A percentile compares a stretch with the other conserved stretches of the same genome.
Evolutionary conservation across 257 asterid genomes (phyloP).

Genomic region (Petunia secreta): DNA sequence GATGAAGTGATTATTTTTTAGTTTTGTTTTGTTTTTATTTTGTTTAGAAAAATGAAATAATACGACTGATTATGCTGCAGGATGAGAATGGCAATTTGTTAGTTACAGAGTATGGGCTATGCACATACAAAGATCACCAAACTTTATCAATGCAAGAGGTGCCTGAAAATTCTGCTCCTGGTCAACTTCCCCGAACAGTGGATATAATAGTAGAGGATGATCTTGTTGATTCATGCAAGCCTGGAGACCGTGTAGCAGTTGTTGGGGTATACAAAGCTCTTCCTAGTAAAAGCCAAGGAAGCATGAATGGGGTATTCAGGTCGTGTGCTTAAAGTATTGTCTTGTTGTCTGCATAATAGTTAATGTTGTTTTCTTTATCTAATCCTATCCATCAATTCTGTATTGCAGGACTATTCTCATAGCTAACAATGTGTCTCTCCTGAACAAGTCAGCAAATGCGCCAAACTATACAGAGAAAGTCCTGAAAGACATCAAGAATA

Average conservation of each 20-base stretch:
- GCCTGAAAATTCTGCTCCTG: slow-evolving; percentile 98
- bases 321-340: slow-evolving; percentile 28
- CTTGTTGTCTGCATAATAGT: background rate
- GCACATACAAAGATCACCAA: slow-evolving; percentile 92
- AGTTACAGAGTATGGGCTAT: slow-evolving; percentile 89
- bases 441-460: slow-evolving; percentile 78
- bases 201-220: slow-evolving; percentile 92
- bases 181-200: slow-evolving; percentile 95
- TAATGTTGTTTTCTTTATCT: background rate
- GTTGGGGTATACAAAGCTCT: slow-evolving; percentile 97
- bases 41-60: slow-evolving; percentile 16
- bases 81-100: slow-evolving; percentile 88
- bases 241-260: slow-evolving; percentile 94
- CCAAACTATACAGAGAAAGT: slow-evolving; percentile 74
- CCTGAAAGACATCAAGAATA: slow-evolving; percentile 70
- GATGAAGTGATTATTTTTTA: slow-evolving; percentile 21
- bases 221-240: slow-evolving; percentile 94
- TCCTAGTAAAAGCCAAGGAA: slow-evolving; percentile 87
- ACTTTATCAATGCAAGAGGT: slow-evolving; percentile 94
- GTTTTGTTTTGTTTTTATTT: slow-evolving; percentile 13
- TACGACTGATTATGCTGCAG: slow-evolving; percentile 41
- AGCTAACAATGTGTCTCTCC: slow-evolving; percentile 87
- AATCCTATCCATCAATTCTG: background rate
- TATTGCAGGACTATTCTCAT: slow-evolving; percentile 86
- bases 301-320: slow-evolving; percentile 98